Evolutionary conservation across 371 early-diverging fungal species (phyloP), one percentile per base, ranked within the genome.

Genomic region (Circinella umbellata): DNA sequence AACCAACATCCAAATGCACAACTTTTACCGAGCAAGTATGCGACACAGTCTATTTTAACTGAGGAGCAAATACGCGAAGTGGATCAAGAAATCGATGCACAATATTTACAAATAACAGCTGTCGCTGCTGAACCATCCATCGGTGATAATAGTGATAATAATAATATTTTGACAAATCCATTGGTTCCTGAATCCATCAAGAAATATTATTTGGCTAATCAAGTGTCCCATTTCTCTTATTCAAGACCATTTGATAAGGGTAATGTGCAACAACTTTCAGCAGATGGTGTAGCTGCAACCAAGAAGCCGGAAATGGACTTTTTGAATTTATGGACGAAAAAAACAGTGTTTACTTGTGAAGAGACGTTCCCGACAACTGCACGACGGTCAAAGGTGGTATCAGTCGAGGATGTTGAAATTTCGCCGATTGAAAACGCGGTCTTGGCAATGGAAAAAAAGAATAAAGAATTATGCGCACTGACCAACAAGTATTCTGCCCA

Each of bases 391-490:
- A 81, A 85, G 66, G 90, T 94, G 10, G 69, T 88, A 3, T 69
- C 76, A 14, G 65, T 81, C 3, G 74, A 79, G 4, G 78, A 80
- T 1, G 76, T 76, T 36, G 91, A 93, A 60, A 74, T 92, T 2
- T 90, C 89, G 11, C 95, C 95, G 8, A 89, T 94, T 61, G 91
- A 93, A 73, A 94, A 92, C 71, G 95, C 95, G 5, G 82, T 94
- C 7, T 76, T 82, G 8, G 88, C 92, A 4, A 89, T 94, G 71
- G 85, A 88, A 39, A 81, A 83, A 34, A 94, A 94, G 72, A 93
- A 85, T 54, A 71, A 80, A 7, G 92, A 94, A 69, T 71, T 93
- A 54, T 18, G 68, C 15, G 80, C 72, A 13, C 73, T 93, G 13
- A 83, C 89, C 75, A 78, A 77, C 67, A 86, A 88, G 72, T 93